Percentiles rank a stretch among this genome's conserved stretches.
These are phyloP conservation scores for barrel medic (Medicago truncatula) DNA, from an alignment of 306 rosid species.

Conservation along the genomic window DNA sequence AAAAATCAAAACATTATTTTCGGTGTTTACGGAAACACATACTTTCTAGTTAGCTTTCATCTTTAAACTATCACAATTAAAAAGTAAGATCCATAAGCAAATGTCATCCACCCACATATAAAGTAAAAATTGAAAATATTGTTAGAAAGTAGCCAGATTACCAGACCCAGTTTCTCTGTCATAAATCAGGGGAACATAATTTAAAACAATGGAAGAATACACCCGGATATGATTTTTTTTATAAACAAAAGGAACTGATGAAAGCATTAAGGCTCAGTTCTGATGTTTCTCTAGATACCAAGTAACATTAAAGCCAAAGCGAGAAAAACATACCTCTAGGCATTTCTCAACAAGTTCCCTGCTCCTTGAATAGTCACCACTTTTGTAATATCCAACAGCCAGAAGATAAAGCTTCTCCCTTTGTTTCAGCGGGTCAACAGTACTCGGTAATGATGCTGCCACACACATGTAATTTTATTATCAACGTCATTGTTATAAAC, in stretches of 20 bases:
- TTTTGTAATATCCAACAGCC: constrained; percentile 79
- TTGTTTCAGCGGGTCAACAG: constrained; percentile 59
- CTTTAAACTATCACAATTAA: background rate
- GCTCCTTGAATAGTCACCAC: constrained; percentile 71
- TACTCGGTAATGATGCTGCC: constrained; percentile 71
- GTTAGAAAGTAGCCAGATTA: background rate
- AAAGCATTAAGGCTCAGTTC: background rate
- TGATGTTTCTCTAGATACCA: constrained; percentile 5
- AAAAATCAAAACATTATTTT: background rate
- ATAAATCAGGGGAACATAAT: background rate
- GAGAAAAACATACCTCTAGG: constrained; percentile 58
- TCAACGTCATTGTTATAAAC: no score
- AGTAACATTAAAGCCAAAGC: background rate
- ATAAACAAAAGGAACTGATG: background rate
- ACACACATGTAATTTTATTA: background rate
- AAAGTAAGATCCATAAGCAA: background rate
- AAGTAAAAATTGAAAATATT: background rate
- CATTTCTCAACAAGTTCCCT: constrained; percentile 77
- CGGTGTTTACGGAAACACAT: background rate
- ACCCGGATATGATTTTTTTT: background rate
- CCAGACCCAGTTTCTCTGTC: background rate
- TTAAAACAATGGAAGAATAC: constrained; percentile 18
- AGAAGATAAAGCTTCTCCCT: constrained; percentile 92
- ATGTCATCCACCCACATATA: background rate
- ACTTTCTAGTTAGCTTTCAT: background rate